These are phyloP conservation scores for Apophysomyces ossiformis DNA, from an alignment of 371 early-diverging fungal genomes.

Conservation along the genomic window DNA sequence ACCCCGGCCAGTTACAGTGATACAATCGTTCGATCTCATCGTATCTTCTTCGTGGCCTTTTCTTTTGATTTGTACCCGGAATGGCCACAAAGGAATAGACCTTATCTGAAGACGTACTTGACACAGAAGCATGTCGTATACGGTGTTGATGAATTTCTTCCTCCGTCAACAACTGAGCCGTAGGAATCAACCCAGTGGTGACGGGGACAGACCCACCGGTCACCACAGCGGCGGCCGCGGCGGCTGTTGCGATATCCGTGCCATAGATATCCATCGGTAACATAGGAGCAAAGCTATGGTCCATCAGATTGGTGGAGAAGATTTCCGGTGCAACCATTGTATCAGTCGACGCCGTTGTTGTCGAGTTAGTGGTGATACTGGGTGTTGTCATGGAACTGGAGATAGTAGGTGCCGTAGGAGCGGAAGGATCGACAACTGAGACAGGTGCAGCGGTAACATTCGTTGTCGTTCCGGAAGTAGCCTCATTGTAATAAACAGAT, in stretches of 20 bases:
- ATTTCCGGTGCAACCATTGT: conserved; percentile 1
- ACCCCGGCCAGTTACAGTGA: conserved; percentile 54
- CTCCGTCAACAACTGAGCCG: conserved; percentile 1
- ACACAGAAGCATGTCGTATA: conserved; percentile 13
- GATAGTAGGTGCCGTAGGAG: background rate
- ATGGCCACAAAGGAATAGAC: conserved; percentile 55
- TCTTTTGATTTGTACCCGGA: conserved; percentile 54
- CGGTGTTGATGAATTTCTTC: conserved; percentile 9
- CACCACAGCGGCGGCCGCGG: conserved; percentile 15
- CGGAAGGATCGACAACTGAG: conserved; percentile 24
- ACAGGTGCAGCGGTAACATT: conserved; percentile 1
- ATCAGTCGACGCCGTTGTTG: conserved; percentile 24
- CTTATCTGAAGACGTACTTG: conserved; percentile 25
- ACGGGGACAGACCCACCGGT: background rate
- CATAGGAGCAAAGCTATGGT: background rate
- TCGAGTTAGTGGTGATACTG: conserved; percentile 25
- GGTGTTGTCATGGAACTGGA: conserved; percentile 14
- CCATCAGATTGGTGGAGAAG: conserved; percentile 13
- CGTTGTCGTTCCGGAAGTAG: background rate
- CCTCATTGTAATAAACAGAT: background rate
- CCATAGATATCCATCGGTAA: conserved; percentile 22
- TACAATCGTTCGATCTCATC: conserved; percentile 67
- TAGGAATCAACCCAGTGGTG: background rate
- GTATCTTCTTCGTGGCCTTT: conserved; percentile 57
- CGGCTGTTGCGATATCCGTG: conserved; percentile 9